Conservation (phyloP, 805 yeast genomes). For the Zygosaccharomyces gambellarensis region DNA sequence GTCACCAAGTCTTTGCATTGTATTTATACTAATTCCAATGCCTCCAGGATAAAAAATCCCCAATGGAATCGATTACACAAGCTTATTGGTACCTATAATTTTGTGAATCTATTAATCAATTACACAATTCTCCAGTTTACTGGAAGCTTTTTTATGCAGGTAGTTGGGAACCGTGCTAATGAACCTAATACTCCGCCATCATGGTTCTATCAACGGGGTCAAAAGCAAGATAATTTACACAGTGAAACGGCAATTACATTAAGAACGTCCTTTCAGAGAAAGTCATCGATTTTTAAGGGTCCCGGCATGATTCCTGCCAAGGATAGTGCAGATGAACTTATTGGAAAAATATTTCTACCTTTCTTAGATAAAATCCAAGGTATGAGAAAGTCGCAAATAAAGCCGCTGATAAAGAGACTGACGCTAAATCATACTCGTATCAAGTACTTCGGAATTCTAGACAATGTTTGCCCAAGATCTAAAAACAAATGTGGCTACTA, state of each 20-base stretch:
- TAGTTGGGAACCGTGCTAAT: constrained; percentile 22
- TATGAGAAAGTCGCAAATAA: neutral
- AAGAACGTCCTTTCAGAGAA: constrained; percentile 8
- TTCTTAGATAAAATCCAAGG: neutral
- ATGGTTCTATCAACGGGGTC: constrained; percentile 9
- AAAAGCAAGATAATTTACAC: neutral
- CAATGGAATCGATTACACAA: constrained; percentile 42
- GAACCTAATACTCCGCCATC: constrained; percentile 17
- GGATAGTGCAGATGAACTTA: neutral
- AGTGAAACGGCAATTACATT: constrained; percentile 2
- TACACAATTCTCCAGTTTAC: constrained; percentile 30
- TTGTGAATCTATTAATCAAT: constrained; percentile 39
- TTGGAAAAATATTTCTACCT: constrained; percentile 4
- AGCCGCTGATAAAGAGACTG: constrained; percentile 5
- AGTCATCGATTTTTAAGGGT: neutral
- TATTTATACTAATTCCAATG: constrained; percentile 36
- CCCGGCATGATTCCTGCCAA: constrained; percentile 4
- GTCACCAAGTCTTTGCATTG: constrained; percentile 32
- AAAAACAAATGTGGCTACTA: neutral
- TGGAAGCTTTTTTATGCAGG: constrained; percentile 14
- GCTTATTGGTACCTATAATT: constrained; percentile 38
- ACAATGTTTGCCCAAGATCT: constrained; percentile 13
- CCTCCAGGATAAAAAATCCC: constrained; percentile 39
- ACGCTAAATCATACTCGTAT: constrained; percentile 9
- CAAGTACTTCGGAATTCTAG: constrained; percentile 12